Evolutionary conservation across 148 eudicot species (phyloP).

Genomic region (Amaranthus palmeri): DNA sequence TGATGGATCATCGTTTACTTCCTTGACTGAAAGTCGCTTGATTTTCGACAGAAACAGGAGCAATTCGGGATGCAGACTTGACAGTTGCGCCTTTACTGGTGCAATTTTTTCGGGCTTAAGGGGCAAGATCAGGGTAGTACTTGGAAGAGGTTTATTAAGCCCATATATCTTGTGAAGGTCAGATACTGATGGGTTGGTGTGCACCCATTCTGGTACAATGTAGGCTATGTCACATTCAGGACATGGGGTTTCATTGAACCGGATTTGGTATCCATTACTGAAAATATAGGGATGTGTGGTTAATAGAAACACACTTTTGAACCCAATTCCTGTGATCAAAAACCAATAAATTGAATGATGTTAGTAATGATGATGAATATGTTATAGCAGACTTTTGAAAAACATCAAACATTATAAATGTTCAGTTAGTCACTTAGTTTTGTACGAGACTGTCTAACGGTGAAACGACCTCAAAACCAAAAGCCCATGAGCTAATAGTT

Average conservation of each 20-base stretch:
- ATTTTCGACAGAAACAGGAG: constrained; percentile 63
- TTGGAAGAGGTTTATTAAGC: constrained; percentile 33
- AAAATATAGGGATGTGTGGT: constrained; percentile 57
- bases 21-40: constrained; percentile 52
- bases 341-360: not conserved
- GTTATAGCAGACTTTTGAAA: too few species aligned
- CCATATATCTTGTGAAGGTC: constrained; percentile 49
- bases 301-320: constrained; percentile 66
- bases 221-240: constrained; percentile 52
- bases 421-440: too few species aligned
- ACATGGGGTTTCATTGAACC: constrained; percentile 59
- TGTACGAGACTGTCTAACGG: too few species aligned
- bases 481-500: too few species aligned
- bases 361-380: not conserved
- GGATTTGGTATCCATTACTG: constrained; percentile 64
- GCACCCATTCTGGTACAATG: constrained; percentile 80
- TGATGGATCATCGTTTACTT: constrained; percentile 36
- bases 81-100: constrained; percentile 59
- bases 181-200: constrained; percentile 38
- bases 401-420: too few species aligned
- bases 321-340: constrained; percentile 6
- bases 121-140: constrained; percentile 59
- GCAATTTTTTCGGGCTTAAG: constrained; percentile 55
- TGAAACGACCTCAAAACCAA: too few species aligned
- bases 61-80: constrained; percentile 67